Conservation (phyloP, 2,329 filamentous ascomycete genomes). For the Cladosporium austrohemisphaericum region DNA sequence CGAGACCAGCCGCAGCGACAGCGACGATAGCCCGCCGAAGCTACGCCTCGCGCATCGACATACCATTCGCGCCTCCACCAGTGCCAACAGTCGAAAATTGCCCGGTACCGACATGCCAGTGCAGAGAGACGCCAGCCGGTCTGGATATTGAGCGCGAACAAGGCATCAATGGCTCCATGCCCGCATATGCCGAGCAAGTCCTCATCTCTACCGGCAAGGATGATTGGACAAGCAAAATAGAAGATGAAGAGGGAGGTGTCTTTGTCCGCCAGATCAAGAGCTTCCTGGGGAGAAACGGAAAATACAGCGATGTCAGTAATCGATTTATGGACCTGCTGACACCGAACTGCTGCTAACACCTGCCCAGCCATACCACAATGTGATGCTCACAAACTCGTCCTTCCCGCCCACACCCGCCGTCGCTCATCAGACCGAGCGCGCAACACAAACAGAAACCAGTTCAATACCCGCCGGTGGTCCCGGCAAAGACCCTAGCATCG, state of each 20-base stretch:
- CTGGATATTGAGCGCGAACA: conserved; percentile 71
- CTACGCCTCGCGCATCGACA: conserved; percentile 23
- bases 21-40: neutral
- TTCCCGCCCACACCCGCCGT: conserved; percentile 53
- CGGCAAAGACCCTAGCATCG: conserved; percentile 28
- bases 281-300: conserved; percentile 40
- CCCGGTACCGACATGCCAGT: conserved; percentile 72
- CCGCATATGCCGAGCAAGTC: conserved; percentile 75
- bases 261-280: conserved; percentile 69
- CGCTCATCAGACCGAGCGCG: conserved; percentile 17
- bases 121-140: conserved; percentile 61
- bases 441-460: conserved; percentile 18
- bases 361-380: conserved; percentile 73
- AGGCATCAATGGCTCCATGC: conserved; percentile 71
- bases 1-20: neutral
- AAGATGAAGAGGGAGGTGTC: conserved; percentile 61
- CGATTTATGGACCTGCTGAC: too few relatives aligned
- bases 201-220: conserved; percentile 74
- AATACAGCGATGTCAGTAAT: conserved; percentile 44
- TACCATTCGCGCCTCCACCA: conserved; percentile 31
- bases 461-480: conserved; percentile 20
- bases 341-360: neutral
- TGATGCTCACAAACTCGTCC: conserved; percentile 73
- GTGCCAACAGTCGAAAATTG: conserved; percentile 56
- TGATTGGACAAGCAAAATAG: conserved; percentile 81